Percentiles rank a stretch among this genome's conserved stretches.
phyloP scores from a whole-genome alignment of 2,329 filamentous ascomycete genomes.

The Epichloe sibirici region DNA sequence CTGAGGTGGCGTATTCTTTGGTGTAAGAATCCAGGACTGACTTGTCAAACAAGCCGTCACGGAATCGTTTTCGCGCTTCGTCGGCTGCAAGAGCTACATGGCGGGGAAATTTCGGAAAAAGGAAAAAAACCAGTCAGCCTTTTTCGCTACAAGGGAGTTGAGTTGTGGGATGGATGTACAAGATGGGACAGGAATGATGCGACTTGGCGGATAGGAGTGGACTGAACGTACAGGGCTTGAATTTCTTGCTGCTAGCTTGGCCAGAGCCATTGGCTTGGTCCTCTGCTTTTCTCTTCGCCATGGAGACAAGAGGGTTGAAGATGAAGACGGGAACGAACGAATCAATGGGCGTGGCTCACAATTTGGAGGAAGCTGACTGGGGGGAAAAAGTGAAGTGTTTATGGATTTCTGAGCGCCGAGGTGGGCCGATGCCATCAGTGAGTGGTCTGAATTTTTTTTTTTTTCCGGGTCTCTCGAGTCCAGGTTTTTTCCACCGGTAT shows the following conservation, averaged over 20 bases:
- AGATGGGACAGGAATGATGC: too few species aligned
- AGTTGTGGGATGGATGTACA: too few species aligned
- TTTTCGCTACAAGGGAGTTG: neutral
- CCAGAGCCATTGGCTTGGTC: slow-evolving; percentile 28
- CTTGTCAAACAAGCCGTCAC: slow-evolving; percentile 52
- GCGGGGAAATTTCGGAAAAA: neutral
- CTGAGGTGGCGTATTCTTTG: slow-evolving; percentile 48
- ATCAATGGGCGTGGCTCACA: slow-evolving; percentile 10
- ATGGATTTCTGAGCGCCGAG: neutral
- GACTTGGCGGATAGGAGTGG: neutral
- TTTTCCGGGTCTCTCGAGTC: neutral
- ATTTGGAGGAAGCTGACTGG: slow-evolving; percentile 40
- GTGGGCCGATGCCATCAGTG: slow-evolving; percentile 1
- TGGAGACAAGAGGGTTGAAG: neutral
- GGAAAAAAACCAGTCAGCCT: neutral
- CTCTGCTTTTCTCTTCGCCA: slow-evolving; percentile 50
- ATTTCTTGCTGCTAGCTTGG: slow-evolving; percentile 37
- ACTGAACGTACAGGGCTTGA: slow-evolving; percentile 31
- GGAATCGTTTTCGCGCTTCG: slow-evolving; percentile 47
- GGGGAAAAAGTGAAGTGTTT: neutral
- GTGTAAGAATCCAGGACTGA: slow-evolving; percentile 47
- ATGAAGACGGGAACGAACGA: neutral
- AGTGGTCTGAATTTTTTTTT: neutral
- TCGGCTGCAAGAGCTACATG: slow-evolving; percentile 31
- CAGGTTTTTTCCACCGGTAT: too few species aligned